Evolutionary conservation across 768 basidiomycete genomes (phyloP).

Genomic region (Boletus rubroflammeus): DNA sequence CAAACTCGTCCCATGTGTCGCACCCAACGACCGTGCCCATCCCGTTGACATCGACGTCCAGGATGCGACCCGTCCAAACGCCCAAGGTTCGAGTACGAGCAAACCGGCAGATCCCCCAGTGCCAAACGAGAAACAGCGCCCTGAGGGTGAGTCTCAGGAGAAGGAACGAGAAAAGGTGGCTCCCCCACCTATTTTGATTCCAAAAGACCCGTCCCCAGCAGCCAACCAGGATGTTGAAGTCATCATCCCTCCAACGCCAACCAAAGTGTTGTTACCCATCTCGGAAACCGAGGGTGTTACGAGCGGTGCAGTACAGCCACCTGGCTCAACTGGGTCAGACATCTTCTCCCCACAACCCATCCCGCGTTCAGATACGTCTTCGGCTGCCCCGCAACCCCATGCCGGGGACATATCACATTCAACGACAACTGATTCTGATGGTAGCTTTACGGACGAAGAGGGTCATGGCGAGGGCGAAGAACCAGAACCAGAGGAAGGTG

Average conservation of each 20-base stretch:
- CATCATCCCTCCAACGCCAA: slow-evolving; percentile 48
- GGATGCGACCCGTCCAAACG: slow-evolving; percentile 14
- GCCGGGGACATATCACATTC: slow-evolving; percentile 29
- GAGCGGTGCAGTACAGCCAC: slow-evolving; percentile 89
- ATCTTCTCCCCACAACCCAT: slow-evolving; percentile 28
- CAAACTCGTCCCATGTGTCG: slow-evolving; percentile 63
- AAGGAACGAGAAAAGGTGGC: slow-evolving; percentile 37
- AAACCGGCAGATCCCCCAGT: slow-evolving; percentile 20
- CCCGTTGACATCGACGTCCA: slow-evolving; percentile 39
- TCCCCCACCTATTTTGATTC: slow-evolving; percentile 19
- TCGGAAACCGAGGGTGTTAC: slow-evolving; percentile 86
- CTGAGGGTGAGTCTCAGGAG: slow-evolving; percentile 25
- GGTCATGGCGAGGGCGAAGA: slow-evolving; percentile 69
- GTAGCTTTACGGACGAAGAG: slow-evolving; percentile 57
- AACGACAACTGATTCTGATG: slow-evolving; percentile 32
- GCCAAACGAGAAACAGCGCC: slow-evolving; percentile 30
- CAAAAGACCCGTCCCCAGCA: slow-evolving; percentile 19
- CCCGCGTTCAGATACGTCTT: slow-evolving; percentile 23
- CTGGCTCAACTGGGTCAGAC: slow-evolving; percentile 67
- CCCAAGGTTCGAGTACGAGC: slow-evolving; percentile 19
- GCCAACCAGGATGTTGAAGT: slow-evolving; percentile 35
- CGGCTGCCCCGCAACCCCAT: slow-evolving; percentile 28
- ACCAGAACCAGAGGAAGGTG: slow-evolving; percentile 55
- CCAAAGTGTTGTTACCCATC: slow-evolving; percentile 44
- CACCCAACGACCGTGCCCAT: slow-evolving; percentile 47